A percentile compares a stretch with the other conserved stretches of the same genome.
Conservation (phyloP, 352 stramenopile species). For the Phytophthora pluvialis region DNA sequence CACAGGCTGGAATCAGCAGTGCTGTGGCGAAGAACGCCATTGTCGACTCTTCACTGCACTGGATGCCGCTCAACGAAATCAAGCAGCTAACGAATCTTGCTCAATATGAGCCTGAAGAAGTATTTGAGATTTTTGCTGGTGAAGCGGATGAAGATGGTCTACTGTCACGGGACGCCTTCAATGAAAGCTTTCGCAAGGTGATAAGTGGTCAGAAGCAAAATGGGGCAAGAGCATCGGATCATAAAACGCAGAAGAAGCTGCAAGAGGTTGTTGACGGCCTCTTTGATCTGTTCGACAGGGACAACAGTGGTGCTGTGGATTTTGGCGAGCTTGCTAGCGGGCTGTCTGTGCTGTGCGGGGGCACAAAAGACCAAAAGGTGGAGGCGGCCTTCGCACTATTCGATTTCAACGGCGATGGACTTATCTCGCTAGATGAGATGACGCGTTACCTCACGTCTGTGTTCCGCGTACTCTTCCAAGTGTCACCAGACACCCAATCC, state of each 20-base stretch:
- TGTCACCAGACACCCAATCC: slow-evolving; percentile 67
- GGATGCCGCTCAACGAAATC: slow-evolving; percentile 84
- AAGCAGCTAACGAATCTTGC: slow-evolving; percentile 85
- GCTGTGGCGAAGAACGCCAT: slow-evolving; percentile 73
- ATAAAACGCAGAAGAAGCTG: slow-evolving; percentile 52
- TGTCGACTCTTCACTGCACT: slow-evolving; percentile 79
- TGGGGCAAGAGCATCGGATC: slow-evolving; percentile 1
- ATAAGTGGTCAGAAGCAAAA: slow-evolving; percentile 47
- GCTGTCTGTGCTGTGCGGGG: slow-evolving; percentile 82
- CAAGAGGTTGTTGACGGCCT: slow-evolving; percentile 66
- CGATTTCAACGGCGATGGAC: slow-evolving; percentile 90
- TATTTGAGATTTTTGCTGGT: slow-evolving; percentile 88
- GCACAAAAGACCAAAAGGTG: slow-evolving; percentile 89
- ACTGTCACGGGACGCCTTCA: slow-evolving; percentile 77
- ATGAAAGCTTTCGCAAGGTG: slow-evolving; percentile 79
- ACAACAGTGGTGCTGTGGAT: slow-evolving; percentile 77
- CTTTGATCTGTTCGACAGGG: slow-evolving; percentile 85
- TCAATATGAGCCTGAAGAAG: slow-evolving; percentile 77
- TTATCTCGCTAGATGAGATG: slow-evolving; percentile 90
- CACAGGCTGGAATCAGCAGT: slow-evolving; percentile 72
- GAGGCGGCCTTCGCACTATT: slow-evolving; percentile 86
- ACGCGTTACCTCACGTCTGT: slow-evolving; percentile 88
- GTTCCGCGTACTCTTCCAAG: slow-evolving; percentile 87
- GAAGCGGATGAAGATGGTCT: slow-evolving; percentile 78
- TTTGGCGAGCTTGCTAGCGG: slow-evolving; percentile 87